Conservation (phyloP, 768 basidiomycete species). For the Steccherinum ochraceum region DNA sequence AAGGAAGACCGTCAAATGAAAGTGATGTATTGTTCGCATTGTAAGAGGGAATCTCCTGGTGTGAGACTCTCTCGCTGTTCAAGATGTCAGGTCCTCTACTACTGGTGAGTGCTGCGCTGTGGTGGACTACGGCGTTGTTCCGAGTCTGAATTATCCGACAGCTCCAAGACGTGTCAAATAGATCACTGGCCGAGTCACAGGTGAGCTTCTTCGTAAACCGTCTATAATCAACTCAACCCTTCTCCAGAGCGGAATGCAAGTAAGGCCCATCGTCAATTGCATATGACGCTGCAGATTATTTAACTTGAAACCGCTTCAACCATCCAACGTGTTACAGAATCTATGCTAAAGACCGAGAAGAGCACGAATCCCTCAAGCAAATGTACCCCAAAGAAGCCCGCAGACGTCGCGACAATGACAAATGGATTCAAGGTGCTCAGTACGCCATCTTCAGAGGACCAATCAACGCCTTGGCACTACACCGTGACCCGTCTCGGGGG, state of each 20-base stretch:
- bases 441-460: no score
- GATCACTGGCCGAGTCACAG: slow-evolving; percentile 18
- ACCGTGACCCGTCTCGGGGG: slow-evolving; percentile 19
- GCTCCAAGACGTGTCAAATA: slow-evolving; percentile 20
- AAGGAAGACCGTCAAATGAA: slow-evolving; percentile 11
- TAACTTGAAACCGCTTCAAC: no score
- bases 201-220: slow-evolving; percentile 9
- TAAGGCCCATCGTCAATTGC: neutral
- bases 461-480: slow-evolving; percentile 16
- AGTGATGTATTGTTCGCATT: slow-evolving; percentile 13
- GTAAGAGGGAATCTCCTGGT: slow-evolving; percentile 13
- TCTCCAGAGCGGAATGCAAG: neutral
- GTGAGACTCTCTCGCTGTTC: slow-evolving; percentile 14
- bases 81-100: slow-evolving; percentile 18
- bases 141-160: slow-evolving; percentile 1
- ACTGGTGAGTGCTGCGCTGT: slow-evolving; percentile 13
- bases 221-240: neutral
- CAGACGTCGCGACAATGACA: no score
- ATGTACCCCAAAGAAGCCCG: no score
- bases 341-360: no score
- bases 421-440: no score
- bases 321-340: no score
- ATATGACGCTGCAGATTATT: neutral
- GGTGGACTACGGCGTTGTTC: neutral
- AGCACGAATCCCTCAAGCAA: no score